Percentiles rank a stretch among this genome's conserved stretches.
Conservation (phyloP, 441 rosid genomes). For the Croton laevigatus region DNA sequence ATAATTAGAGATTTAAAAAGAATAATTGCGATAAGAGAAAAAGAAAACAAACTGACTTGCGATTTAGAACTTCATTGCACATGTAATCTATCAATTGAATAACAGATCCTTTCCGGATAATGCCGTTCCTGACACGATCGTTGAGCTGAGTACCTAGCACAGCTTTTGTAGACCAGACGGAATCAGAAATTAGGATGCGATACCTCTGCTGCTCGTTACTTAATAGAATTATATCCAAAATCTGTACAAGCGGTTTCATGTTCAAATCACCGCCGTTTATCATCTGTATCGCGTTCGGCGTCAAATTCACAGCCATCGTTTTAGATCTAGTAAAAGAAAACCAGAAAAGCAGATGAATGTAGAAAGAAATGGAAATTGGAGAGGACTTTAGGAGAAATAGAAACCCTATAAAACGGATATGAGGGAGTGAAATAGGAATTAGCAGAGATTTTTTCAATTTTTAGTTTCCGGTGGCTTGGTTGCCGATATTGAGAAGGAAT, state of each 20-base stretch:
- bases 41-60: slow-evolving; percentile 42
- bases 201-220: slow-evolving; percentile 64
- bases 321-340: slow-evolving; percentile 5
- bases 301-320: slow-evolving; percentile 65
- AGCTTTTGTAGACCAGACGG: slow-evolving; percentile 58
- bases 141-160: slow-evolving; percentile 82
- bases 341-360: too few relatives aligned
- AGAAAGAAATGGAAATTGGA: not conserved
- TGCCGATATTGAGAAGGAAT: not conserved
- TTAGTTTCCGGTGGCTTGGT: not conserved
- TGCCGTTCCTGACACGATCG: slow-evolving; percentile 56
- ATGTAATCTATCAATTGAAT: slow-evolving; percentile 78
- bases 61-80: slow-evolving; percentile 65
- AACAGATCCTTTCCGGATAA: slow-evolving; percentile 62
- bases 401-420: slow-evolving; percentile 11
- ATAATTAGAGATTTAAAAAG: not conserved
- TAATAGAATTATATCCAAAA: slow-evolving; percentile 58
- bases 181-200: slow-evolving; percentile 65
- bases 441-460: not conserved
- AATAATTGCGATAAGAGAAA: not conserved
- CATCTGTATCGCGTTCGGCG: slow-evolving; percentile 56
- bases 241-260: slow-evolving; percentile 77
- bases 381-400: not conserved
- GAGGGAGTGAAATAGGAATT: not conserved
- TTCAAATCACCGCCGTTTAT: slow-evolving; percentile 69